Evolutionary conservation across 2,329 filamentous ascomycete genomes (phyloP), one percentile per base, ranked within the genome.

Genomic region (Diaporthe helianthi): DNA sequence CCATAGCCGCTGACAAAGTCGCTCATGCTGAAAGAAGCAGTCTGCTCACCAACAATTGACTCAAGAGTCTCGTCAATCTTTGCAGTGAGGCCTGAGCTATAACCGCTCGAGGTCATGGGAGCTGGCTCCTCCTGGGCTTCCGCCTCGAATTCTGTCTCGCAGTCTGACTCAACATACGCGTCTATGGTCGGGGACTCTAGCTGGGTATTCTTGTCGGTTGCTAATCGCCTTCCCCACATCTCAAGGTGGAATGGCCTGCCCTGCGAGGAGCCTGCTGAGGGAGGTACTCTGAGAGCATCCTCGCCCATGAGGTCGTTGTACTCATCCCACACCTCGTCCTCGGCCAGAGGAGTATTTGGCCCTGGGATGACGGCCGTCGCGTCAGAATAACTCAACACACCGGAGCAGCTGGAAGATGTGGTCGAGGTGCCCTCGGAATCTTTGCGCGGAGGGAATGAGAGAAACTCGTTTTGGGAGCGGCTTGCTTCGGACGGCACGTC

Each of bases 241-340:
- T 89, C 85, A 15, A 88, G 82, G 72, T 87, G 83, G 75, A 90
- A 87, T 26, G 89, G 84, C 67, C 83, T 77, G 0, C 86, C 86
- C 31, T 83, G 82, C 0, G 89, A 89, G 0, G 87, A 89, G 1
- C 84, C 85, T 6, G 85, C 81, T 0, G 87, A 89, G 1, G 80
- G 80, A 2, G 84, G 84, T 1, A 80, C 80, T 72, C 82, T 81
- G 38, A 76, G 69, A 1, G 77, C 77, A 12, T 84, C 85, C 13
- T 93, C 90, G 65, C 92, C 92, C 66, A 98, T 87, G 15, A 98
- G 82, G 74, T 98, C 95, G 73, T 98, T 90, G 76, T 97, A 98
- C 79, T 97, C 95, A 64, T 94, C 90, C 95, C 95, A 98, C 1
- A 97, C 87, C 76, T 98, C 95, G 74, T 98, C 95, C 73, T 97